Evolutionary conservation across 169 alveolate species (phyloP).

Genomic region (Theileria luwenshuni): DNA sequence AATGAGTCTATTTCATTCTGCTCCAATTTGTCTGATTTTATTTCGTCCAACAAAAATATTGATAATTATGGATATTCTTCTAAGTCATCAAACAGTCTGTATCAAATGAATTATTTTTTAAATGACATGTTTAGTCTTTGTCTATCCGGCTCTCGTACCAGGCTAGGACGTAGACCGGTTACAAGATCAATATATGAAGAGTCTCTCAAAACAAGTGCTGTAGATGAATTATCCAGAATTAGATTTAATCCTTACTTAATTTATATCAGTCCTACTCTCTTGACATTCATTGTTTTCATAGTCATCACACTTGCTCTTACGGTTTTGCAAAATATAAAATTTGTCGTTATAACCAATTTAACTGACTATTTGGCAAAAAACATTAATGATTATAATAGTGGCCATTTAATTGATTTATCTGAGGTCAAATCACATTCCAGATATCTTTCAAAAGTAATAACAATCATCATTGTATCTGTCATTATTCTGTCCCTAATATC

Average conservation of each 20-base stretch:
- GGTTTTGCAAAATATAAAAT: conserved; percentile 21
- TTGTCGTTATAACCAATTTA: conserved; percentile 15
- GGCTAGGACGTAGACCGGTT: conserved; percentile 12
- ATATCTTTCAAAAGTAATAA: not conserved
- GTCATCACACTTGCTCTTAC: conserved; percentile 7
- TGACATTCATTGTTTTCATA: conserved; percentile 2
- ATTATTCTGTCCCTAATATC: conserved; percentile 9
- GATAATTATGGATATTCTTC: not conserved
- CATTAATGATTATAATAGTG: not conserved
- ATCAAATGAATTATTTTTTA: not conserved
- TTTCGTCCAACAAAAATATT: not conserved
- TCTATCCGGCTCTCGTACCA: conserved; percentile 13
- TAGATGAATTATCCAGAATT: not conserved
- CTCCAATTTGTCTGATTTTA: not conserved
- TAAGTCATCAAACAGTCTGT: not conserved
- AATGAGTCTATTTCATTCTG: not conserved
- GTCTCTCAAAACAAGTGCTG: not conserved
- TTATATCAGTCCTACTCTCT: conserved; percentile 6
- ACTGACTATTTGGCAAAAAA: conserved; percentile 12
- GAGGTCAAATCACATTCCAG: not conserved
- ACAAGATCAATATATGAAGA: conserved; percentile 2
- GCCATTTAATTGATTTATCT: not conserved
- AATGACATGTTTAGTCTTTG: conserved; percentile 4
- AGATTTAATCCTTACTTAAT: conserved; percentile 13
- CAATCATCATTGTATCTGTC: not conserved